These are phyloP conservation scores for Oryza glumipatula DNA, from an alignment of 176 grass and related monocot genomes.

Conservation along the genomic window DNA sequence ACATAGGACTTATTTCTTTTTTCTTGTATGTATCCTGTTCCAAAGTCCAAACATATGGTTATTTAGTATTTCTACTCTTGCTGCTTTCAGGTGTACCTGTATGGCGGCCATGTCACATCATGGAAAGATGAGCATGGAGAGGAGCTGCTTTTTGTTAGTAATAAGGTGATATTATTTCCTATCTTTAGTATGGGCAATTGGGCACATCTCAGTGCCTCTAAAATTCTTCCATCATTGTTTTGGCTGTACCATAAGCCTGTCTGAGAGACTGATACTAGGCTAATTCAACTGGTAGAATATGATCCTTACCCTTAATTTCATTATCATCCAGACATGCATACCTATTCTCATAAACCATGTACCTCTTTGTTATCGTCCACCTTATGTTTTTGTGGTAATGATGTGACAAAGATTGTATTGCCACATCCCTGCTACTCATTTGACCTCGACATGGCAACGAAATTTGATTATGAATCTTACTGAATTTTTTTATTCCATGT, in stretches of 20 bases:
- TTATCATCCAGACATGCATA: conserved; percentile 26
- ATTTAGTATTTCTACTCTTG: conserved; percentile 19
- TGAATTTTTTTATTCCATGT: background rate
- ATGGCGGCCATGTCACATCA: conserved; percentile 76
- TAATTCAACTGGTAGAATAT: background rate
- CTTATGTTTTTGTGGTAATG: background rate
- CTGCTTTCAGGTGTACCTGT: conserved; percentile 69
- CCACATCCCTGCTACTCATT: conserved; percentile 27
- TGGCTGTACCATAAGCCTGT: background rate
- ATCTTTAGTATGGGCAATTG: conserved; percentile 3
- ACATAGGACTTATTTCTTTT: background rate
- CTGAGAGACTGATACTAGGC: background rate
- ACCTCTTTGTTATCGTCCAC: background rate
- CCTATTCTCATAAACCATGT: background rate
- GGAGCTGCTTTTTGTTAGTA: conserved; percentile 79
- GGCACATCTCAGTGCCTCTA: background rate
- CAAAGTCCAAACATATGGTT: conserved; percentile 25
- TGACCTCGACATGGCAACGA: conserved; percentile 23
- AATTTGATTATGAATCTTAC: background rate
- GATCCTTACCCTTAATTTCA: background rate
- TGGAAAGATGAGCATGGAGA: conserved; percentile 82
- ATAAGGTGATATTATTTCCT: conserved; percentile 55
- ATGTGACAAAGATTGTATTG: conserved; percentile 1
- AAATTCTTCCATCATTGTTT: conserved; percentile 30
- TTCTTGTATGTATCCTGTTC: conserved; percentile 23